Percentiles rank a stretch among this genome's conserved stretches.
Conservation (phyloP, 495 filamentous ascomycete genomes). For the Platismatia glauca region DNA sequence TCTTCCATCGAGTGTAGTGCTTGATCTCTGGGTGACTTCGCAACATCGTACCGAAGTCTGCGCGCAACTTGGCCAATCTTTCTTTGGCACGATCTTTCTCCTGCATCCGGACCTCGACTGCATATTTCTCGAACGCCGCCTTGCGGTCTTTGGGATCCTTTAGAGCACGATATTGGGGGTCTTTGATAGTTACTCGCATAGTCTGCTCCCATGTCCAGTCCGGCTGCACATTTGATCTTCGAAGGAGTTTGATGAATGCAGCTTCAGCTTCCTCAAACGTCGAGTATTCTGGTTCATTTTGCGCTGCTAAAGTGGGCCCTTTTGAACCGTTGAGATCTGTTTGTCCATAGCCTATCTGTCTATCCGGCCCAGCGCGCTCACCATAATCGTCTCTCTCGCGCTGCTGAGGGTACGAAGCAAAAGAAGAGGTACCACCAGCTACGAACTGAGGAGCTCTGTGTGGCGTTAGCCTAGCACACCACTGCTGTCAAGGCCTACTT, state of each 20-base stretch:
- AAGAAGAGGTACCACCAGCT: conserved; percentile 51
- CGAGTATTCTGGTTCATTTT: conserved; percentile 73
- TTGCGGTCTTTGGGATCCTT: conserved; percentile 91
- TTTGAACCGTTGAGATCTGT: conserved; percentile 48
- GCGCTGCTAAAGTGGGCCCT: conserved; percentile 53
- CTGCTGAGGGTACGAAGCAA: conserved; percentile 39
- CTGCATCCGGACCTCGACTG: conserved; percentile 77
- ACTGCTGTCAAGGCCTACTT: conserved; percentile 31
- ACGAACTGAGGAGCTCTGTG: conserved; percentile 58
- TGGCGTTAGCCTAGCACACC: conserved; percentile 24
- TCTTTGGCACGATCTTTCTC: conserved; percentile 95
- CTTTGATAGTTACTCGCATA: conserved; percentile 80
- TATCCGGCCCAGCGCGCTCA: conserved; percentile 53
- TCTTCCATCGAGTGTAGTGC: conserved; percentile 97
- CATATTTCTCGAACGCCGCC: conserved; percentile 91
- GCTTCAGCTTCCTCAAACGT: conserved; percentile 86
- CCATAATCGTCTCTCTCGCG: conserved; percentile 44
- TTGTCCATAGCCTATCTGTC: conserved; percentile 55
- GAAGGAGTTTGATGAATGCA: conserved; percentile 86
- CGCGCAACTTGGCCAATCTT: conserved; percentile 81
- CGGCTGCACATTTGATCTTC: conserved; percentile 71
- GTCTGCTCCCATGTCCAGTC: conserved; percentile 92
- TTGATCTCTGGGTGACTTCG: conserved; percentile 96
- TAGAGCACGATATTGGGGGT: conserved; percentile 86
- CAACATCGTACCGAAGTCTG: conserved; percentile 94